These are phyloP conservation scores for Venturia aucupariae DNA, from an alignment of 2,329 filamentous ascomycete genomes.

Conservation along the genomic window DNA sequence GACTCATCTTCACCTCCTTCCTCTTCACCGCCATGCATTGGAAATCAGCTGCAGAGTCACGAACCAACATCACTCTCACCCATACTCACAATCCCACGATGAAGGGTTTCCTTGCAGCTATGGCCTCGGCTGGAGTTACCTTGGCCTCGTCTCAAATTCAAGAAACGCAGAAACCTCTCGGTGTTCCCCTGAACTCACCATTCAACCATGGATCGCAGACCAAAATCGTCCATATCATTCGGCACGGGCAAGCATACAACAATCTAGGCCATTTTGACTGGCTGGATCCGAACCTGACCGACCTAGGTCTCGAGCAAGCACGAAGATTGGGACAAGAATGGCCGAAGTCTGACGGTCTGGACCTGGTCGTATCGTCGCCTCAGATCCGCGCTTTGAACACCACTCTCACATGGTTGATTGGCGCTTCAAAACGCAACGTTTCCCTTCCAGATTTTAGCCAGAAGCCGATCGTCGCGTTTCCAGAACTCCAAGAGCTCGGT, in stretches of 20 bases:
- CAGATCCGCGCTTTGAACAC: constrained; percentile 17
- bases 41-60: background rate
- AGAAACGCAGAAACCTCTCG: background rate
- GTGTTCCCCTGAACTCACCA: background rate
- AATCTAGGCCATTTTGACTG: constrained; percentile 1
- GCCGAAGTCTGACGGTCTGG: constrained; percentile 8
- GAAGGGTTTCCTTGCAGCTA: background rate
- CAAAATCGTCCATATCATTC: background rate
- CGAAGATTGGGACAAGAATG: constrained; percentile 8
- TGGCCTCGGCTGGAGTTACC: background rate
- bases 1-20: background rate
- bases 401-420: constrained; percentile 12
- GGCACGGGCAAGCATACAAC: constrained; percentile 3
- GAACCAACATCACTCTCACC: too few relatives aligned
- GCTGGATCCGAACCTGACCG: constrained; percentile 16
- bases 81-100: background rate
- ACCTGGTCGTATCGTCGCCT: constrained; percentile 14
- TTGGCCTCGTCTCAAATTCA: background rate
- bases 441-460: background rate
- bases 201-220: background rate
- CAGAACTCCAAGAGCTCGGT: background rate
- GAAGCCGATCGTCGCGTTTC: background rate
- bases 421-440: constrained; percentile 16
- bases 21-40: background rate
- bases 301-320: constrained; percentile 15